phyloP scores from a whole-genome alignment of 2,329 filamentous ascomycete species.

The Laburnicola sp. region DNA sequence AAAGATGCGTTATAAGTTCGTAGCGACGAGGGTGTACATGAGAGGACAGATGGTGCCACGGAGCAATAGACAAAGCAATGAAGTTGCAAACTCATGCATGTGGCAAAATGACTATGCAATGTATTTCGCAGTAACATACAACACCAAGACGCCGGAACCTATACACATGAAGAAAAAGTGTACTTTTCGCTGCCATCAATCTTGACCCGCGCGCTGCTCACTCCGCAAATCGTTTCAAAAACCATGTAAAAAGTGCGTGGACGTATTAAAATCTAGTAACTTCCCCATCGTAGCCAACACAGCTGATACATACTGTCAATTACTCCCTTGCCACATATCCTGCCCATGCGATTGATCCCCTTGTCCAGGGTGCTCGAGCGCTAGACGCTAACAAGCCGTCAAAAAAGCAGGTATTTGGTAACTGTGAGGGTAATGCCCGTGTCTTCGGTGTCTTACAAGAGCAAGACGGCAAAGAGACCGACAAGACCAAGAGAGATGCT shows the following conservation, averaged over 20 bases:
- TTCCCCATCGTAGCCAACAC: slow-evolving; percentile 39
- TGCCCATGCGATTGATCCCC: slow-evolving; percentile 29
- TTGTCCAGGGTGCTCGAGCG: slow-evolving; percentile 25
- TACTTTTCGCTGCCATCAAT: slow-evolving; percentile 29
- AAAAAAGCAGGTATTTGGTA: slow-evolving; percentile 40
- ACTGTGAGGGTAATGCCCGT: slow-evolving; percentile 44
- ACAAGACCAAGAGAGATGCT: slow-evolving; percentile 49
- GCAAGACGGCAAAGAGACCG: slow-evolving; percentile 53
- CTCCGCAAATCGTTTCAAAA: slow-evolving; percentile 20
- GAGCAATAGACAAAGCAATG: not conserved
- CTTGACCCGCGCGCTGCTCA: slow-evolving; percentile 25
- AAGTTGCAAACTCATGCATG: too few species aligned
- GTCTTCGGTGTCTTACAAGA: slow-evolving; percentile 49
- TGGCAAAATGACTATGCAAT: slow-evolving; percentile 15
- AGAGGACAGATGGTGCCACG: not conserved
- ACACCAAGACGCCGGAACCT: slow-evolving; percentile 25
- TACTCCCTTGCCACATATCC: slow-evolving; percentile 26
- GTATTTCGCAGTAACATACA: slow-evolving; percentile 27
- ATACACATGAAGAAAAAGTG: slow-evolving; percentile 33
- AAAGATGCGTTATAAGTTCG: slow-evolving; percentile 3
- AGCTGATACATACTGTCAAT: slow-evolving; percentile 39
- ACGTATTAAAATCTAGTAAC: slow-evolving; percentile 40
- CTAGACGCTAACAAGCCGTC: slow-evolving; percentile 37
- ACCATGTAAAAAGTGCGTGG: slow-evolving; percentile 28
- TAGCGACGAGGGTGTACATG: slow-evolving; percentile 3